Conservation (phyloP, 768 basidiomycete species). For the Russula ochroleuca region DNA sequence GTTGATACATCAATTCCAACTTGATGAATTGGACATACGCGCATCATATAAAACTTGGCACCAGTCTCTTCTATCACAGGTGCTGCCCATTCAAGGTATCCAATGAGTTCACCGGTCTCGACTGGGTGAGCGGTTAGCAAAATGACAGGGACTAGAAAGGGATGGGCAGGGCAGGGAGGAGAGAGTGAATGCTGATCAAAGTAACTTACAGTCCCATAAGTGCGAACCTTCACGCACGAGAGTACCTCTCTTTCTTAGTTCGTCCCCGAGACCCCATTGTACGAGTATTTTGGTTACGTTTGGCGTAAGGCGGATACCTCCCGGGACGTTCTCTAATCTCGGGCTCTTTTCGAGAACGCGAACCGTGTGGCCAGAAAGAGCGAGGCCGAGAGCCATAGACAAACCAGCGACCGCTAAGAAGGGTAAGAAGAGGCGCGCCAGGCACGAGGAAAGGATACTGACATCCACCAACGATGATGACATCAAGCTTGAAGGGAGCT, state of each 20-base stretch:
- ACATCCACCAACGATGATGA: constrained; percentile 28
- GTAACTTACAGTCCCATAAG: constrained; percentile 22
- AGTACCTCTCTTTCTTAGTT: constrained; percentile 12
- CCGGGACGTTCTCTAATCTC: neutral
- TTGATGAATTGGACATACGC: constrained; percentile 11
- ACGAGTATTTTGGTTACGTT: constrained; percentile 26
- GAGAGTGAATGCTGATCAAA: neutral
- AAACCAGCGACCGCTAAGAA: constrained; percentile 23
- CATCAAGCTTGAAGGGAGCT: constrained; percentile 18
- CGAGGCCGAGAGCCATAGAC: constrained; percentile 23
- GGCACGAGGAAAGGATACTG: neutral
- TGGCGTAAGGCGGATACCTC: constrained; percentile 22
- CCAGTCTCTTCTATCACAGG: constrained; percentile 13
- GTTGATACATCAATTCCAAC: neutral
- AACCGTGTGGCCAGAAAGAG: constrained; percentile 25
- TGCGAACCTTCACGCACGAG: constrained; percentile 8
- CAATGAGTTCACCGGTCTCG: constrained; percentile 15
- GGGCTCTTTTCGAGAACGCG: constrained; percentile 22
- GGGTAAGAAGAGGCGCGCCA: neutral
- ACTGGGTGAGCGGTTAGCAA: neutral
- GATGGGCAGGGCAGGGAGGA: neutral
- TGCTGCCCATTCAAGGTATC: constrained; percentile 18
- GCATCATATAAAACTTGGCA: constrained; percentile 16
- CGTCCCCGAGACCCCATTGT: constrained; percentile 25
- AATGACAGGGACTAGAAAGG: neutral